These are phyloP conservation scores for Escovopsis weberi DNA, from an alignment of 2,329 filamentous ascomycete genomes.

Conservation along the genomic window DNA sequence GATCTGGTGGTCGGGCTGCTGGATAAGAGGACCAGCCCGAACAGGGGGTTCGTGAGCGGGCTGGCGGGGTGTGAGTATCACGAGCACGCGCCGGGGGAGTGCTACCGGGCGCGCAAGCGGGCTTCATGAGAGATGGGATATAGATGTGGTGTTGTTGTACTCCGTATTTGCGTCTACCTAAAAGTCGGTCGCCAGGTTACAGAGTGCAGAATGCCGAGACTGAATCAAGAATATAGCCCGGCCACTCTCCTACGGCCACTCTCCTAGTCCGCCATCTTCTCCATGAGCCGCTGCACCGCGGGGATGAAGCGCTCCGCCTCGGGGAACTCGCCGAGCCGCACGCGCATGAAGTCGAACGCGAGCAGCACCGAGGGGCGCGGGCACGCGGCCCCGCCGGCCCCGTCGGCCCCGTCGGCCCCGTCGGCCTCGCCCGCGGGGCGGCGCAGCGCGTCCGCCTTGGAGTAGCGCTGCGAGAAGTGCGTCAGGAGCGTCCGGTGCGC, in stretches of 20 bases:
- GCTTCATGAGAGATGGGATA: too few relatives aligned
- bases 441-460: slow-evolving; percentile 37
- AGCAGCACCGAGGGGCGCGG: slow-evolving; percentile 35
- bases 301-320: slow-evolving; percentile 49
- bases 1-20: slow-evolving; percentile 1
- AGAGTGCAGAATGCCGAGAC: too few relatives aligned
- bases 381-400: too few relatives aligned
- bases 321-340: slow-evolving; percentile 55
- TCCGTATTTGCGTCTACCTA: too few relatives aligned
- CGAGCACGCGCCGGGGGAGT: not conserved
- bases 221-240: too few relatives aligned
- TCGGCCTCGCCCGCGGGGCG: slow-evolving; percentile 17
- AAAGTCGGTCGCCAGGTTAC: too few relatives aligned
- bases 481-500: slow-evolving; percentile 73
- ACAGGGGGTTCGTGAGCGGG: not conserved
- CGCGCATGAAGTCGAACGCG: slow-evolving; percentile 67
- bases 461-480: slow-evolving; percentile 91
- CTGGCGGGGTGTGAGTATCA: not conserved
- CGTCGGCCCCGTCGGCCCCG: slow-evolving; percentile 4
- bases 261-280: slow-evolving; percentile 16
- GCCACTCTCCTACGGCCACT: too few relatives aligned
- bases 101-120: not conserved
- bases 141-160: too few relatives aligned
- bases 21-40: not conserved
- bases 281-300: slow-evolving; percentile 38